phyloP scores from a whole-genome alignment of 306 rosid genomes.

The Vigna mungo region DNA sequence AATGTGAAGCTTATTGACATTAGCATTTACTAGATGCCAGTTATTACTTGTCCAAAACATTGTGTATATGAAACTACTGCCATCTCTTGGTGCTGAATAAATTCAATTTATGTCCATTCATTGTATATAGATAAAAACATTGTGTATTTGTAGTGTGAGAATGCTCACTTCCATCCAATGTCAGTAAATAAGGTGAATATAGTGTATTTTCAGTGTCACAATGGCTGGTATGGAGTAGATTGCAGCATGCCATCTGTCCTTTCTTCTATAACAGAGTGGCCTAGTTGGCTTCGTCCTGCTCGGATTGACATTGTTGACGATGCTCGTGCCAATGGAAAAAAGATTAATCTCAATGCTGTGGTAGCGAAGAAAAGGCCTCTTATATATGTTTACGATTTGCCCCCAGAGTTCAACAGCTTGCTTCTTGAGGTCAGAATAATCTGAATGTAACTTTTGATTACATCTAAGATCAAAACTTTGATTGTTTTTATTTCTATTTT shows the following conservation, averaged over 20 bases:
- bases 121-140: slow-evolving; percentile 43
- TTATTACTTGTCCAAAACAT: slow-evolving; percentile 7
- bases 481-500: slow-evolving; percentile 22
- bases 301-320: slow-evolving; percentile 65
- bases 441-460: slow-evolving; percentile 37
- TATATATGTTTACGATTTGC: slow-evolving; percentile 88
- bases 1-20: slow-evolving; percentile 8
- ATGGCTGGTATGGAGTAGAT: slow-evolving; percentile 97
- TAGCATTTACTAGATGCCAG: not conserved
- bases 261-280: slow-evolving; percentile 85
- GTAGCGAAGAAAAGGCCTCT: slow-evolving; percentile 92
- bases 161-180: slow-evolving; percentile 45
- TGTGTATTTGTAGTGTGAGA: slow-evolving; percentile 53
- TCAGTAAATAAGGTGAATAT: slow-evolving; percentile 49
- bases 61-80: slow-evolving; percentile 2
- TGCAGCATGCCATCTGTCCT: slow-evolving; percentile 86
- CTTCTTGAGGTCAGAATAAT: slow-evolving; percentile 81
- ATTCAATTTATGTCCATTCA: slow-evolving; percentile 16
- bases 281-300: slow-evolving; percentile 94
- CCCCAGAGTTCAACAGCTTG: slow-evolving; percentile 84
- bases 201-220: slow-evolving; percentile 72
- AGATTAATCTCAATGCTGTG: slow-evolving; percentile 58
- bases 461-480: slow-evolving; percentile 35
- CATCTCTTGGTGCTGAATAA: slow-evolving; percentile 8
- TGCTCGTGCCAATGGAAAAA: slow-evolving; percentile 49